Evolutionary conservation across 202 grass and related monocot species (phyloP), one percentile per base, ranked within the genome.

Genomic region (Schoenoplectus triqueter): DNA sequence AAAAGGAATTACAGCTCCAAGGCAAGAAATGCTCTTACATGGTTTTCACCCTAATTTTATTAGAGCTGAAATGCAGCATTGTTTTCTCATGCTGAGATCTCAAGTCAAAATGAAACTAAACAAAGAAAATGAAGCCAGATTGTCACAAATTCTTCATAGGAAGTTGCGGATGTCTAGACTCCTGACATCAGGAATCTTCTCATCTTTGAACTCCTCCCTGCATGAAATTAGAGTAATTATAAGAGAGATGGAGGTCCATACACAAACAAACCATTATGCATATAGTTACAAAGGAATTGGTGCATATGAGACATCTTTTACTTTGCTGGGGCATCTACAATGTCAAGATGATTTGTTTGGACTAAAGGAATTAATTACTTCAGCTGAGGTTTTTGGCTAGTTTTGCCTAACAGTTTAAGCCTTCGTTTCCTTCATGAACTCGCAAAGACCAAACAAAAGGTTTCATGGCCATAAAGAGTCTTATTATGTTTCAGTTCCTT

Each of bases 141-240:
- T 8, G 9, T 68, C 62, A 18, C 31, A 8, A 79, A 71, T 20
- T 69, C 48, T 68, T 83, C 48, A 99, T 48, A 99, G 75, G 61
- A 89, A 96, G 31, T 92, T 90, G 85, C 97, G 93, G 50, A 99
- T 95, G 83, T 99, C 96, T 84, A 99, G 56, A 44, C 84, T 88
- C 87, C 70, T 95, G n/a, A 92, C 84, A 77, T 96, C 92, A 89
- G 91, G 90, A 91, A 96, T 94, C 87, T 82, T 68, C 80, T 99
- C 96, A 61, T 92, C 96, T 87, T 96, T 91, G 45, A 99, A 99
- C 84, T 99, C 96, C 86, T 99, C 96, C 92, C 97, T 99, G 86
- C 15, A 2, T 22, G 1, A 51, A 66, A 60, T 46, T 60, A 62
- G 3, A n/a, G 15, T 59, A 56, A 39, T 20, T 22, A 77, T 77